Evolutionary conservation across 345 rosid species (phyloP).

Genomic region (Litchi chinensis): DNA sequence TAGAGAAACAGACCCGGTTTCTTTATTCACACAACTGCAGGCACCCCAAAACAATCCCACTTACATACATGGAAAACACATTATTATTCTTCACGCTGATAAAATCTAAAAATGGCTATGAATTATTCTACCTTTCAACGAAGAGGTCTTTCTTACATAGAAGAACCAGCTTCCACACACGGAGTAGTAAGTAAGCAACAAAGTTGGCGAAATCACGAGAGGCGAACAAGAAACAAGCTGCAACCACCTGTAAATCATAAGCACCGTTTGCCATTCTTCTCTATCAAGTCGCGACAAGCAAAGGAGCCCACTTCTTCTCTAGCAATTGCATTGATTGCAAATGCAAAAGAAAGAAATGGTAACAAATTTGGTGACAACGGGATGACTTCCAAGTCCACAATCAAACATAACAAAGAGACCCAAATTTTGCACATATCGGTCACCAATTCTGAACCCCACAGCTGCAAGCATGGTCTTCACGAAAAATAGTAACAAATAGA

Average conservation of each 20-base stretch:
- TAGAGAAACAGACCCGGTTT: constrained; percentile 33
- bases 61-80: constrained; percentile 42
- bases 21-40: constrained; percentile 51
- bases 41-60: constrained; percentile 41
- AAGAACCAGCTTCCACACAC: constrained; percentile 32
- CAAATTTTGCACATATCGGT: not conserved
- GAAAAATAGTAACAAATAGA: constrained; percentile 13
- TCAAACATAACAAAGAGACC: not conserved
- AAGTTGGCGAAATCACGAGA: constrained; percentile 22
- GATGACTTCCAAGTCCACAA: not conserved
- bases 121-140: constrained; percentile 32
- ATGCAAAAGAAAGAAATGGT: not conserved
- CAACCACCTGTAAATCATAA: not conserved
- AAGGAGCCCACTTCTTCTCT: constrained; percentile 1
- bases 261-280: not conserved
- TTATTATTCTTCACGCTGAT: constrained; percentile 42
- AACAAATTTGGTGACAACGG: constrained; percentile 1
- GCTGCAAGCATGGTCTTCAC: not conserved
- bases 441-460: constrained; percentile 8
- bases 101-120: constrained; percentile 43
- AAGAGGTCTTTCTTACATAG: constrained; percentile 41
- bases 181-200: constrained; percentile 34
- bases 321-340: constrained; percentile 15
- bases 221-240: constrained; percentile 15
- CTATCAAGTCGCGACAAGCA: constrained; percentile 4